Conservation (phyloP, 2,329 filamentous ascomycete genomes). For the Gyromitra esculenta region DNA sequence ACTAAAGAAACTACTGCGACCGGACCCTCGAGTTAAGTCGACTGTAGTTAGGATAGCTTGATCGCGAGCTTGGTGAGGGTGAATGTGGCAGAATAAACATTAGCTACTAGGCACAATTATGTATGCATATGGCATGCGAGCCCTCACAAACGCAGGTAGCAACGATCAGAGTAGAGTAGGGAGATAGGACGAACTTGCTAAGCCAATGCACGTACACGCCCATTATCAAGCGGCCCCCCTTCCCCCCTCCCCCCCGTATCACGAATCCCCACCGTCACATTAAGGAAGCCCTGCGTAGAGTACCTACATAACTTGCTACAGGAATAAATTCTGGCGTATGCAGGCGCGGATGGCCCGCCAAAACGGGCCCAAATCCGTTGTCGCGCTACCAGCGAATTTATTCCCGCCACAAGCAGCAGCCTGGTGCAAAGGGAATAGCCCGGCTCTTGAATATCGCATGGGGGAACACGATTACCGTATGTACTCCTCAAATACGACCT, state of each 20-base stretch:
- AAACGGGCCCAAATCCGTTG: background rate
- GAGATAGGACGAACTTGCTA: background rate
- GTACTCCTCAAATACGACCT: too few species aligned
- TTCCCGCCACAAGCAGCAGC: too few species aligned
- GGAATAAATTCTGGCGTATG: background rate
- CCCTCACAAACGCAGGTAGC: background rate
- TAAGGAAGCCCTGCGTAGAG: background rate
- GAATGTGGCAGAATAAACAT: background rate
- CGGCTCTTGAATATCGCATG: background rate
- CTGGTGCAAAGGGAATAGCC: background rate
- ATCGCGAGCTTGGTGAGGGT: background rate
- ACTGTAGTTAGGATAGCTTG: background rate
- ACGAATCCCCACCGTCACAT: background rate
- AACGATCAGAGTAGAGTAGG: background rate
- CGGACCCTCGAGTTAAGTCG: background rate
- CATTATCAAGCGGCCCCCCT: too few species aligned
- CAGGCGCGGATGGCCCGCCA: background rate
- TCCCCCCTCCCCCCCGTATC: too few species aligned
- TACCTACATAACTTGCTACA: background rate
- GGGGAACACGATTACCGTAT: background rate
- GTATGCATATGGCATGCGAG: background rate
- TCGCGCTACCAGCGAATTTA: too few species aligned
- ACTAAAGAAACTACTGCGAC: background rate
- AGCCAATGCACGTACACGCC: background rate
- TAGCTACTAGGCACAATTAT: background rate